Evolutionary conservation across 371 early-diverging fungal genomes (phyloP), one percentile per base, ranked within the genome.

Genomic region (Mucor lusitanicus): DNA sequence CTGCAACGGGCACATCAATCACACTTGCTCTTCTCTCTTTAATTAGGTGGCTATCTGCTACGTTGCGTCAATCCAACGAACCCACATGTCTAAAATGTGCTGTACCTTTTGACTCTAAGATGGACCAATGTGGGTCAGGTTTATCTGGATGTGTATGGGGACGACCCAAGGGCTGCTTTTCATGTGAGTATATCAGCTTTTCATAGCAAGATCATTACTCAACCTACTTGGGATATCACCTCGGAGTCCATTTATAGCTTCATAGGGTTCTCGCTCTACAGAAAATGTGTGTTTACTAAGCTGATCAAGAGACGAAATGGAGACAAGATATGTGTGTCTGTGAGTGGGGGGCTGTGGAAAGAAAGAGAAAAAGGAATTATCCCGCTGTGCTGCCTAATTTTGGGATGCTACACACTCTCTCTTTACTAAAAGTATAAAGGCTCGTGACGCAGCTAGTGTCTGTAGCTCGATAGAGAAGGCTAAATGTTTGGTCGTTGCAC

Each of bases 241-340:
- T 79, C 70, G 69, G 69, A 70, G 69, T 68, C 73, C 80, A 79
- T 79, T 74, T 76, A 79, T 56, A 70, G 74, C 66, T 76, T 74
- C 79, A 79, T 79, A 67, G 64, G 68, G 56, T 56, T 27, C 19
- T 46, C 21, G 11, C 53, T 53, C 23, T 15, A 53, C 25, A 53
- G 27, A 4, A 53, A 50, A 53, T 27, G 53, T 46, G n/a, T 46
- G 19, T 3, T 35, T 46, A 6, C n/a, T 21, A 9, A 46, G 46
- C 3, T 21, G n/a, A 46, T 46, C n/a, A 19, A 46, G 8, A 46
- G 37, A 17, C 5, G 40, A 40, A 5, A 40, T 40, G 40, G 1
- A 40, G 17, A 40, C 5, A 17, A 40, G 17, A 17, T 40, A 17
- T 40, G 40, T 40, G n/a, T n/a, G n/a, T n/a, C n/a, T n/a, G n/a